Percentiles rank a stretch among this genome's conserved stretches.
Conservation (phyloP, 345 rosid genomes). For the Salix udensis region DNA sequence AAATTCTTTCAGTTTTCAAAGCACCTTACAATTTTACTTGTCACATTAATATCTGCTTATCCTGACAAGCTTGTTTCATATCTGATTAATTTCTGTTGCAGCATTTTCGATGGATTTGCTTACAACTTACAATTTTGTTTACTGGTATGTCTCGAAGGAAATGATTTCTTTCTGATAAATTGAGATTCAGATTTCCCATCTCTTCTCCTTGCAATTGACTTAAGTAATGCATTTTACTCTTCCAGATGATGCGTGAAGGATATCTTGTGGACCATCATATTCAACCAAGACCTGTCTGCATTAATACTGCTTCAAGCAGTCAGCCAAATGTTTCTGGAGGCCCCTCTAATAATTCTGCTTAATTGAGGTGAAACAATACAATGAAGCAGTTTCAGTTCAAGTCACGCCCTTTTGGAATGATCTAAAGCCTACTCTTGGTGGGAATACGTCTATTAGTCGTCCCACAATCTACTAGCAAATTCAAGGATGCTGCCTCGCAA, state of each 20-base stretch:
- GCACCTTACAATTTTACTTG: not conserved
- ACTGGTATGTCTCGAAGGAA: conserved; percentile 51
- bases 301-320: conserved; percentile 44
- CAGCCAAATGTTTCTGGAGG: conserved; percentile 46
- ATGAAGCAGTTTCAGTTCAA: conserved; percentile 56
- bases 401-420: too few relatives aligned
- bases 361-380: conserved; percentile 52
- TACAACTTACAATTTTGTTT: conserved; percentile 53
- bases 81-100: conserved; percentile 41
- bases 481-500: conserved; percentile 73
- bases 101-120: conserved; percentile 86
- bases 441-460: conserved; percentile 41
- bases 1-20: not conserved
- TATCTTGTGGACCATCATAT: conserved; percentile 48
- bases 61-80: conserved; percentile 15
- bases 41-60: conserved; percentile 1
- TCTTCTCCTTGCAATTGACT: conserved; percentile 6
- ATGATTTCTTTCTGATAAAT: conserved; percentile 1
- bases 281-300: conserved; percentile 47
- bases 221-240: conserved; percentile 14
- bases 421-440: conserved; percentile 43
- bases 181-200: conserved; percentile 11
- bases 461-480: conserved; percentile 48
- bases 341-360: conserved; percentile 49
- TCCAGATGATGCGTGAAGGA: conserved; percentile 77